Base-by-base conservation (phyloP, 2,329 filamentous ascomycete species). In the Neobulgaria alba region DNA sequence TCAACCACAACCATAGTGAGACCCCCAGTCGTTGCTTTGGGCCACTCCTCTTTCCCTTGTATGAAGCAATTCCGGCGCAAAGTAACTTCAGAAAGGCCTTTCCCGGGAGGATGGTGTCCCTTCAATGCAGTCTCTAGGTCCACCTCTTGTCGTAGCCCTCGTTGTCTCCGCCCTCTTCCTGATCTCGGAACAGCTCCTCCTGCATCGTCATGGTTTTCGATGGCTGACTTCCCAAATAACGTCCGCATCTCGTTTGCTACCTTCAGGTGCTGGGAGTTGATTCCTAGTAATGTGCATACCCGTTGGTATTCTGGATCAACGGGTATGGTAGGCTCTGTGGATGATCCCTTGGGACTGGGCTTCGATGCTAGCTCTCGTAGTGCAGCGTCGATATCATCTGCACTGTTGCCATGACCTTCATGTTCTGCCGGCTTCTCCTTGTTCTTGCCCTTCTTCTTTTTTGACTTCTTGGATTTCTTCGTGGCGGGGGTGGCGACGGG, bases 221-320 rank as follows among this genome's bases (percentile, higher is more conserved):
- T 55, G 16, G 78, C 78, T 18, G 77, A 47, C 72, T 73, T 49
- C 3, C 82, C 82, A 58, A 85, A 86, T 0, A 86, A 65, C 49
- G 72, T 75, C 42, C 78, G 82, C 87, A 98, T 95, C 66, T 98
- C 92, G 56, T 95, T 94, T 26, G 82, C 71, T 5, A 85, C 85
- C 58, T 90, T 89, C 9, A 98, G 73, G 52, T 88, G 77, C 50
- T 84, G 75, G 1, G 80, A 75, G 51, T 83, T 79, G 38, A 85
- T 66, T 2, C 71, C 64, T 0, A 85, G 65, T 10, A 83, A 61
- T 15, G 69, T 64, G 62, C 59, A 74, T 46, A 67, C 45, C 45
- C 68, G 68, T 36, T 72, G 62, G 34, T 64, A 58, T 37, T 65
- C 64, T 39, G 62, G 59, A 42, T 63, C 56, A 3, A 56, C 38